Percentiles rank a stretch among this genome's conserved stretches.
Conservation (phyloP, 805 yeast species). For the Ogataea polymorpha region DNA sequence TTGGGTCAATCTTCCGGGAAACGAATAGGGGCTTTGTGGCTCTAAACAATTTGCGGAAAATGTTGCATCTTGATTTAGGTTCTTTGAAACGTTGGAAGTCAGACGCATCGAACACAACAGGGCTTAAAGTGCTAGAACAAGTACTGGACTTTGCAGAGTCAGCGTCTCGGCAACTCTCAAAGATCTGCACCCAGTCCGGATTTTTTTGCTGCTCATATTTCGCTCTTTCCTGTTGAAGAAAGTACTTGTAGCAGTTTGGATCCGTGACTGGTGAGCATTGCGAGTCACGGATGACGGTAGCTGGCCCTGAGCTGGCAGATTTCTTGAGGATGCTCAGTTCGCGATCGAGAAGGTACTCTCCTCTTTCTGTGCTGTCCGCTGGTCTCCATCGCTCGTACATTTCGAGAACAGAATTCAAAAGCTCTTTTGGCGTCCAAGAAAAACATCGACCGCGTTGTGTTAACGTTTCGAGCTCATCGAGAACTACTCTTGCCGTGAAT, state of each 20-base stretch:
- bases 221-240: constrained; percentile 10
- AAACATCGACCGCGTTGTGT: constrained; percentile 1
- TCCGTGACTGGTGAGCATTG: neutral
- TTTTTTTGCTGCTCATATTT: neutral
- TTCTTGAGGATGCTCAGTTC: constrained; percentile 17
- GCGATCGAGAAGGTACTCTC: constrained; percentile 16
- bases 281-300: constrained; percentile 16
- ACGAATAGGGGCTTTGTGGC: constrained; percentile 7
- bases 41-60: constrained; percentile 3
- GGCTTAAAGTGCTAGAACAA: neutral
- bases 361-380: constrained; percentile 13
- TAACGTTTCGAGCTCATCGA: constrained; percentile 15
- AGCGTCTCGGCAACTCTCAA: constrained; percentile 8
- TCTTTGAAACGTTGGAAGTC: neutral
- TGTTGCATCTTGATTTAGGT: constrained; percentile 1
- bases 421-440: neutral
- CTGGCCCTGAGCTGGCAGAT: constrained; percentile 13
- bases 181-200: constrained; percentile 21
- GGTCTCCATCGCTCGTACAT: constrained; percentile 18
- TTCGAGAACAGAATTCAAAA: constrained; percentile 11
- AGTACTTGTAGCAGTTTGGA: constrained; percentile 18
- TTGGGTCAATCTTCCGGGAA: constrained; percentile 2
- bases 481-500: constrained; percentile 14
- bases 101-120: neutral
- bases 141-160: neutral